Evolutionary conservation across 2,329 filamentous ascomycete genomes (phyloP).

Genomic region (Beauveria medogensis): DNA sequence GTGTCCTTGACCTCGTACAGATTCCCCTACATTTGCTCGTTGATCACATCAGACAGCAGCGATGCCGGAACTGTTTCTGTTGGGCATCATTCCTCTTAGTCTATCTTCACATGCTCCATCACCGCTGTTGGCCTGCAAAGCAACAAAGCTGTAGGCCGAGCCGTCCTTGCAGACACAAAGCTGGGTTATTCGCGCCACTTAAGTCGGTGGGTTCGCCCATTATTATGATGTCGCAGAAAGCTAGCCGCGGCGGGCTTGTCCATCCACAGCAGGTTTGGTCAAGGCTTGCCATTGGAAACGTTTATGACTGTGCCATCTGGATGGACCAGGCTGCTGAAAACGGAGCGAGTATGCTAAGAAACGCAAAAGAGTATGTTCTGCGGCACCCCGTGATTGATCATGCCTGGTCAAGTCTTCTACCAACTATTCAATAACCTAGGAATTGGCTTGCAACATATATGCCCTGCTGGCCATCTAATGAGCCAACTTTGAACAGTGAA

Average conservation of each 20-base stretch:
- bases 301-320: not conserved
- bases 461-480: not conserved
- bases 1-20: slow-evolving; percentile 68
- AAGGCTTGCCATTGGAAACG: not conserved
- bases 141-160: not conserved
- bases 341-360: not conserved
- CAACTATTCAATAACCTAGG: not conserved
- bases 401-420: not conserved
- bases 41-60: slow-evolving; percentile 75
- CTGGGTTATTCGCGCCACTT: not conserved
- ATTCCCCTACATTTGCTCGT: slow-evolving; percentile 53
- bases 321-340: not conserved
- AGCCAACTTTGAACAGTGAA: not conserved
- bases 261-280: not conserved
- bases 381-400: not conserved
- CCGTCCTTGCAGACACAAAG: not conserved
- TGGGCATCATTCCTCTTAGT: not conserved
- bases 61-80: slow-evolving; percentile 74
- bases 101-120: slow-evolving; percentile 4
- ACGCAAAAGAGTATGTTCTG: not conserved
- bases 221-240: too few relatives aligned
- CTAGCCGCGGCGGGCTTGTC: not conserved
- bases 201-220: not conserved
- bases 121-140: not conserved
- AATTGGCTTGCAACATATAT: not conserved